Evolutionary conservation across 306 rosid genomes (phyloP).

Genomic region (Prunus persica): Prunus_persica_NCBIv2 NC_034011.1:20455001-20455500

Average conservation of each 20-base stretch:
- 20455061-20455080: not conserved
- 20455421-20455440: too few relatives aligned
- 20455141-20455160: not conserved
- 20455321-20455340: too few relatives aligned
- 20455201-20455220: not conserved
- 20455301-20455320: too few relatives aligned
- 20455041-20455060: not conserved
- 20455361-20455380: not conserved
- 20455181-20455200: not conserved
- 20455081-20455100: not conserved
- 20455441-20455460: too few relatives aligned
- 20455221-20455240: not conserved
- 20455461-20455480: too few relatives aligned
- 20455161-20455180: not conserved
- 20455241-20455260: too few relatives aligned
- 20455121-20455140: not conserved
- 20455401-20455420: too few relatives aligned
- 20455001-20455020: not conserved
- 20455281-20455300: too few relatives aligned
- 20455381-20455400: not conserved
- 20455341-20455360: too few relatives aligned
- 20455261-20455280: too few relatives aligned
- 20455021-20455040: too few relatives aligned
- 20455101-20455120: not conserved
- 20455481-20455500: too few relatives aligned